Base-by-base conservation (phyloP, 768 basidiomycete species). In the Pholiota conissans region DNA sequence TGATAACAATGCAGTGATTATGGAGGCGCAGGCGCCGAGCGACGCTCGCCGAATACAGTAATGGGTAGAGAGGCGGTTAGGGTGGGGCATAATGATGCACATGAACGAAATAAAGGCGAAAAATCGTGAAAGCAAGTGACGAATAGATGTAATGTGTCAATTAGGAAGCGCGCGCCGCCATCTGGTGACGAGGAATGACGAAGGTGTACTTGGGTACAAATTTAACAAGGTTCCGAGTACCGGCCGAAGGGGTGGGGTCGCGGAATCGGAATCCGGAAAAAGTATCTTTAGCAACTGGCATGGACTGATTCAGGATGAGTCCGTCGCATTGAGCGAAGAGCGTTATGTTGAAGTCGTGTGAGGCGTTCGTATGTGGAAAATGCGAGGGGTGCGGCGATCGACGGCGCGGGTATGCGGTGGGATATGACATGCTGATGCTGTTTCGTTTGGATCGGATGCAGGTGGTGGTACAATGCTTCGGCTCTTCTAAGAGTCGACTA, bases 381-480 rank as follows among this genome's bases (percentile, higher is more conserved):
- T 66, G 67, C 57, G 51, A 49, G 47, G 39, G 24, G 51, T 60
- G 65, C 66, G 59, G 51, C 65, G 69, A 45, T 71, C 68, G 62
- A 71, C 69, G 65, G 56, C 62, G 67, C 68, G 65, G 67, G 65
- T 69, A 67, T 67, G 61, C 52, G 46, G 52, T 50, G 42, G 34
- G 57, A 42, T 45, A 10, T 45, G 37, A 45, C 42, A 45, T 45
- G 42, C 18, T 45, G 22, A 45, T 45, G 42, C 18, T 45, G 18
- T 6, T 6, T 32, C 6, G 18, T 51, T 39, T 22, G 35, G 54
- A 52, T 56, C 48, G 42, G 45, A 60, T 65, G 63, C 48, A 45
- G 58, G 32, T 63, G 28, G 46, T 65, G 55, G 52, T 67, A 65
- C 64, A 65, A 61, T 65, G 60, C 54, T 46, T 54, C 46, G 65